Conservation (phyloP, 2,329 filamentous ascomycete genomes). For the Botrytis tulipae region DNA sequence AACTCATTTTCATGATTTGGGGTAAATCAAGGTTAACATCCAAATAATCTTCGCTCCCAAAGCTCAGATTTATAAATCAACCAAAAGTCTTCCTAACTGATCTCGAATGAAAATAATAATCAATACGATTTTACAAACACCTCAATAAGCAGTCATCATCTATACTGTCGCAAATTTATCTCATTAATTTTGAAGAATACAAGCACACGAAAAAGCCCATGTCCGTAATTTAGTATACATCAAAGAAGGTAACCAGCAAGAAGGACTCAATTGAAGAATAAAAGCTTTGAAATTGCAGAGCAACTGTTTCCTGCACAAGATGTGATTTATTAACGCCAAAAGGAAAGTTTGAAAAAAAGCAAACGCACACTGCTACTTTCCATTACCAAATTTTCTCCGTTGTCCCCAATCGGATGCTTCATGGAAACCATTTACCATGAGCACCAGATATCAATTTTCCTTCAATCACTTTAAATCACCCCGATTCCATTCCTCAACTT, state of each 20-base stretch:
- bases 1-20: background rate
- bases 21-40: background rate
- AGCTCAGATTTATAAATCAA: background rate
- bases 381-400: slow-evolving; percentile 10
- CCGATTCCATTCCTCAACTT: slow-evolving; percentile 3
- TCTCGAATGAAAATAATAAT: background rate
- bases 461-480: background rate
- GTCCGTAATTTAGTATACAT: slow-evolving; percentile 15
- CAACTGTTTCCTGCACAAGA: background rate
- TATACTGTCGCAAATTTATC: background rate
- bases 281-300: background rate
- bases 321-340: slow-evolving; percentile 13
- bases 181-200: slow-evolving; percentile 15
- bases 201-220: background rate
- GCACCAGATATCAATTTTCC: background rate
- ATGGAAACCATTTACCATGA: background rate
- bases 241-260: slow-evolving; percentile 9
- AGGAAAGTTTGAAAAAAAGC: slow-evolving; percentile 10
- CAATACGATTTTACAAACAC: background rate
- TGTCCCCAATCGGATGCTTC: background rate
- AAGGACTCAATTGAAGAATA: background rate
- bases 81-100: too few relatives aligned
- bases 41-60: background rate
- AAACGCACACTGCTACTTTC: background rate
- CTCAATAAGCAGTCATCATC: background rate